A percentile compares a stretch with the other conserved stretches of the same genome.
These are phyloP conservation scores for Lasiosphaeria miniovina DNA, from an alignment of 495 filamentous ascomycete species.

Conservation along the genomic window DNA sequence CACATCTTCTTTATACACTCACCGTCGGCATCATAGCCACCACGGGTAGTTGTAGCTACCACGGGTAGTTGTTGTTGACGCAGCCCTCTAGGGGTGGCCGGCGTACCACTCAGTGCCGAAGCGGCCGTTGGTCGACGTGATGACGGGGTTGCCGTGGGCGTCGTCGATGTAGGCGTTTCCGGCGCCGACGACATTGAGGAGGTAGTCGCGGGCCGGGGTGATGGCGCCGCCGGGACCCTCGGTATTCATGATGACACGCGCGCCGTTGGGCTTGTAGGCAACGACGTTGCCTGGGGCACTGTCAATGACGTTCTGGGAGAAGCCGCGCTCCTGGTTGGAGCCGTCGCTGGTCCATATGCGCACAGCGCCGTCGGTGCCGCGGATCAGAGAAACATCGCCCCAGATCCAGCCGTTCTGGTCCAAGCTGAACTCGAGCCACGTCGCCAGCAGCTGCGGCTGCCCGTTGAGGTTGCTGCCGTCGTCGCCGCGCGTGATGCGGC, in stretches of 20 bases:
- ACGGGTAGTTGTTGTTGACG: no score
- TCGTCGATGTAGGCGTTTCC: constrained; percentile 26
- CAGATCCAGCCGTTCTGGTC: constrained; percentile 33
- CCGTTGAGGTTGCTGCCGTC: constrained; percentile 21
- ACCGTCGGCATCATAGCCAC: no score
- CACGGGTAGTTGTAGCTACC: no score
- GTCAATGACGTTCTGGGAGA: constrained; percentile 14
- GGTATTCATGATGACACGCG: constrained; percentile 19
- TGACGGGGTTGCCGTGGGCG: constrained; percentile 27
- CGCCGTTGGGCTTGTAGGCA: constrained; percentile 15
- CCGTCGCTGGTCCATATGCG: constrained; percentile 16
- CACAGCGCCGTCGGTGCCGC: constrained; percentile 26
- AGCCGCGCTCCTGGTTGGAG: constrained; percentile 17
- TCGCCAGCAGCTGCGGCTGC: constrained; percentile 17
- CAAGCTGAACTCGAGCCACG: constrained; percentile 30
- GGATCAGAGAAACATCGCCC: constrained; percentile 27
- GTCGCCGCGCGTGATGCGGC: constrained; percentile 25
- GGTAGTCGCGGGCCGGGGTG: constrained; percentile 15
- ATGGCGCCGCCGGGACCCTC: constrained; percentile 14
- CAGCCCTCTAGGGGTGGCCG: constrained; percentile 4
- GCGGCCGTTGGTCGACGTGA: constrained; percentile 21
- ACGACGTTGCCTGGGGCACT: constrained; percentile 11
- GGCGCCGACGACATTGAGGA: constrained; percentile 17
- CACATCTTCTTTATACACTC: no score
- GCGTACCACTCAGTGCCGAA: constrained; percentile 14